Conservation (phyloP, 331 rosid species). For the Cydonia oblonga region DNA sequence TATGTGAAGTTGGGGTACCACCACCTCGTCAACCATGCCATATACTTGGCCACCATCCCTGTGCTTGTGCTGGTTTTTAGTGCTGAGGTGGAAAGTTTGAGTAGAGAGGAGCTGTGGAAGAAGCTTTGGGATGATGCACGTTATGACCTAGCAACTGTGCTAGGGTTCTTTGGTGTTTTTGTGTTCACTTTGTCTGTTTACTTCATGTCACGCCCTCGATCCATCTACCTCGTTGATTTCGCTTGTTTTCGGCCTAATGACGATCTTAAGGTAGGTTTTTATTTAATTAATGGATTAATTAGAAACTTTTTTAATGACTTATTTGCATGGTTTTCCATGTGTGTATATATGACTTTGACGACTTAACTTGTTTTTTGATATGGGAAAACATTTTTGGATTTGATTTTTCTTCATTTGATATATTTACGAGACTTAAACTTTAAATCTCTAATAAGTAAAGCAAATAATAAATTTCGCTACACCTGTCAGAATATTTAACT, state of each 20-base stretch:
- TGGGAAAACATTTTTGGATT: background rate
- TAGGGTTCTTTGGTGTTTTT: conserved; percentile 61
- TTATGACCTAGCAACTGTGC: conserved; percentile 71
- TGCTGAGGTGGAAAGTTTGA: conserved; percentile 79
- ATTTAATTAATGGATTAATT: background rate
- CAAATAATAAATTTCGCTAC: background rate
- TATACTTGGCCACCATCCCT: conserved; percentile 74
- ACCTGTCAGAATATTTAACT: too few relatives aligned
- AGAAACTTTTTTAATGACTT: background rate
- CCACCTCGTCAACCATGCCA: conserved; percentile 79
- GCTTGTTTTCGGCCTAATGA: conserved; percentile 64
- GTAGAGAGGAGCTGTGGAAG: conserved; percentile 73
- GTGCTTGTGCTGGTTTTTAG: conserved; percentile 64
- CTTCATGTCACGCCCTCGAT: conserved; percentile 86
- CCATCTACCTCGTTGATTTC: conserved; percentile 78
- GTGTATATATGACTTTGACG: background rate
- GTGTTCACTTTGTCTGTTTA: conserved; percentile 76
- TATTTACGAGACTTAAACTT: background rate
- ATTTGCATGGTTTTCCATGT: background rate
- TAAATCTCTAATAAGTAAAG: too few relatives aligned
- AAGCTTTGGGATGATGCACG: conserved; percentile 78
- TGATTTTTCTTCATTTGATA: background rate
- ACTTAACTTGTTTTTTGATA: background rate
- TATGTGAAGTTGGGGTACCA: conserved; percentile 88
- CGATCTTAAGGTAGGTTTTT: conserved; percentile 49